phyloP scores from a whole-genome alignment of 2,329 filamentous ascomycete species.

The Westerdykella sp. region DNA sequence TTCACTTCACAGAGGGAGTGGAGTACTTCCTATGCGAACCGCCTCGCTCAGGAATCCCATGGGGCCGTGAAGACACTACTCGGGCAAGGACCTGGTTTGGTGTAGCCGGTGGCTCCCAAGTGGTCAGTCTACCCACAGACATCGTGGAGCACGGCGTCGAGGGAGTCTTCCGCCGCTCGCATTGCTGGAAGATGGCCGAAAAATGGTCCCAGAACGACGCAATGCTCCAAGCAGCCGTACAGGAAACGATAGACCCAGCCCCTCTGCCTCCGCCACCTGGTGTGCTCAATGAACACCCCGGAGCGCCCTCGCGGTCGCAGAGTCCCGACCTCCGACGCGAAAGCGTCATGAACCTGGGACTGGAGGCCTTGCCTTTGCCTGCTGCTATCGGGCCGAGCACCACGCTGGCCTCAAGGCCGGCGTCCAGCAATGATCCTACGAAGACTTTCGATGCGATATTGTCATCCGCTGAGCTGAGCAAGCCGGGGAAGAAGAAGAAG shows the following conservation, averaged over 20 bases:
- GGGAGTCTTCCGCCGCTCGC: slow-evolving; percentile 60
- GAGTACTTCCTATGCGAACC: slow-evolving; percentile 79
- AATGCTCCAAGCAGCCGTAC: slow-evolving; percentile 29
- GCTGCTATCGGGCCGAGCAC: slow-evolving; percentile 38
- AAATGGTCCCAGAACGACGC: slow-evolving; percentile 49
- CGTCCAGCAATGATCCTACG: slow-evolving; percentile 33
- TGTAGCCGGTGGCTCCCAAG: slow-evolving; percentile 58
- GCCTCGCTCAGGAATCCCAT: slow-evolving; percentile 65
- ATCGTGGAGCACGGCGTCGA: slow-evolving; percentile 62
- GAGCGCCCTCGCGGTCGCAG: slow-evolving; percentile 16
- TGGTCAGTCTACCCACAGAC: slow-evolving; percentile 58
- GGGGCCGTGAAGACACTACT: slow-evolving; percentile 57
- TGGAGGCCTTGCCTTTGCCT: slow-evolving; percentile 44
- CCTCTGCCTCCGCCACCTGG: slow-evolving; percentile 29
- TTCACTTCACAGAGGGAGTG: slow-evolving; percentile 63
- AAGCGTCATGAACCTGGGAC: slow-evolving; percentile 41
- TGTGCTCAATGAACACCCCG: slow-evolving; percentile 17
- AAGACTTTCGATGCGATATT: slow-evolving; percentile 48
- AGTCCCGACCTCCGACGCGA: slow-evolving; percentile 35
- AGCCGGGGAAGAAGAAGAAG: slow-evolving; percentile 6
- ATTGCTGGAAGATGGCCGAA: slow-evolving; percentile 62
- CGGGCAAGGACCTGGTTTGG: slow-evolving; percentile 65
- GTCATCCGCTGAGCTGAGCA: slow-evolving; percentile 15
- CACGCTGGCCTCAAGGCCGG: slow-evolving; percentile 21
- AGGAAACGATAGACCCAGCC: slow-evolving; percentile 25